Base-by-base conservation (phyloP, 2,329 filamentous ascomycete species). In the Helicocarpus griseus region DNA sequence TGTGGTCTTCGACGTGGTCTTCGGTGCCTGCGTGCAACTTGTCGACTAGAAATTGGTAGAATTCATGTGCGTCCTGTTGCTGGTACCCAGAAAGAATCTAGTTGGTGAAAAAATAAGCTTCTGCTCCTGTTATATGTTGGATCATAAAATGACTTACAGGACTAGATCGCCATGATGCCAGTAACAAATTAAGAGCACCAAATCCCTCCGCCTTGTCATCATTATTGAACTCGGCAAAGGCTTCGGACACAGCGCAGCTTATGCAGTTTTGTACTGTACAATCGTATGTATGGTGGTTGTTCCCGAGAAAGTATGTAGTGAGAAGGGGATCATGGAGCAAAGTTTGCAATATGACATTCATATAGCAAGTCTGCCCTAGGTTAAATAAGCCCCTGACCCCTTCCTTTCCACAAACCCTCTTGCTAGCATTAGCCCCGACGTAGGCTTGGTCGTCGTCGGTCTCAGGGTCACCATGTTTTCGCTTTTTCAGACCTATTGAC, bases 301-400 rank as follows among this genome's bases (percentile, higher is more conserved):
- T 90, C 38, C 86, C 85, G 5, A 98, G 82, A 67, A 95, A 97
- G 69, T 88, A 97, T 60, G 91, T 90, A 54, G 88, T 83, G 28
- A 98, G 79, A 41, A 96, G 78, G 0, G 91, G 91, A 64, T 97
- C 96, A 72, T 96, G 91, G 50, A 97, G 80, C 60, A 98, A 83
- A 52, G 86, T 89, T 68, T 97, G 93, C 14, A 98, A 77, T 45
- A 97, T 89, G 28, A 96, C 91, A 61, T 93, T 95, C 78, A 97
- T 91, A 70, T 96, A 98, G 73, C 91, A 98, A 9, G 93, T 97
- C 53, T 94, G 89, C n/a, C 91, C 93, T 66, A 95, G 91, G 64
- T 97, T 98, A 70, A 95, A 96, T 54, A 98, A 85, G 29, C 91
- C 91, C 33, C 93, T 83, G 36, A 96, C 80, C 8, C 93, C 91